phyloP scores from a whole-genome alignment of 2,329 filamentous ascomycete genomes.

The Ophiostoma angusticollis region DNA sequence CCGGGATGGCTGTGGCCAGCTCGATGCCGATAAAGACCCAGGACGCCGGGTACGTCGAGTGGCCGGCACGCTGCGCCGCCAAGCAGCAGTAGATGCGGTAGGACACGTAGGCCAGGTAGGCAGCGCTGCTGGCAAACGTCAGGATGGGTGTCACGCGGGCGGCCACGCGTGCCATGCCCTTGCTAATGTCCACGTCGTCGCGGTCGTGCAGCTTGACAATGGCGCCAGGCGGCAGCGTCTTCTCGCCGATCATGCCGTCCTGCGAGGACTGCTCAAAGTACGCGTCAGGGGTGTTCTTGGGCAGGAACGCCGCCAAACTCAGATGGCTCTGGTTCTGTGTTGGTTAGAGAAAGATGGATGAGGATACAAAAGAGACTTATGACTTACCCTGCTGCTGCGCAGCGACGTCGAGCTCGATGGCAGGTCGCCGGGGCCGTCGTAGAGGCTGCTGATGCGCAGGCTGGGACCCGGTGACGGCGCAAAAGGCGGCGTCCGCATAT shows the following conservation, averaged over 20 bases:
- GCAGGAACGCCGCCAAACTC: constrained; percentile 28
- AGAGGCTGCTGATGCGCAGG: constrained; percentile 11
- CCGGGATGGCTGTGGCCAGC: constrained; percentile 38
- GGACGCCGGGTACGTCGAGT: constrained; percentile 28
- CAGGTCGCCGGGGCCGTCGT: constrained; percentile 10
- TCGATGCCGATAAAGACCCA: constrained; percentile 39
- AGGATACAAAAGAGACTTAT: not conserved
- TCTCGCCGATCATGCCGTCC: constrained; percentile 20
- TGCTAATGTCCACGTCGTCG: constrained; percentile 30
- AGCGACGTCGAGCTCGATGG: constrained; percentile 10
- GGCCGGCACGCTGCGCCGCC: constrained; percentile 30
- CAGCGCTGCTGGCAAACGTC: constrained; percentile 25
- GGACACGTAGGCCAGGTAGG: constrained; percentile 33
- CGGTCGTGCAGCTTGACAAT: constrained; percentile 30
- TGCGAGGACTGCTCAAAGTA: constrained; percentile 1
- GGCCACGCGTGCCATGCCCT: constrained; percentile 27
- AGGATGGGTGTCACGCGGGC: constrained; percentile 26
- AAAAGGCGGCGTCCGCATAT: constrained; percentile 7
- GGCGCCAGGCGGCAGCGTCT: constrained; percentile 21
- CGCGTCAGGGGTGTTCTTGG: constrained; percentile 11
- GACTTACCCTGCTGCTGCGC: constrained; percentile 8
- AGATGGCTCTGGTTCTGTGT: constrained; percentile 30
- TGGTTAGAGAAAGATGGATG: not conserved
- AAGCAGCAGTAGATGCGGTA: constrained; percentile 40
- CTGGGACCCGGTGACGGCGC: constrained; percentile 12